A percentile compares a stretch with the other conserved stretches of the same genome.
Evolutionary conservation across 495 filamentous ascomycete genomes (phyloP).

Genomic region (Penicillium cosmopolitanum): DNA sequence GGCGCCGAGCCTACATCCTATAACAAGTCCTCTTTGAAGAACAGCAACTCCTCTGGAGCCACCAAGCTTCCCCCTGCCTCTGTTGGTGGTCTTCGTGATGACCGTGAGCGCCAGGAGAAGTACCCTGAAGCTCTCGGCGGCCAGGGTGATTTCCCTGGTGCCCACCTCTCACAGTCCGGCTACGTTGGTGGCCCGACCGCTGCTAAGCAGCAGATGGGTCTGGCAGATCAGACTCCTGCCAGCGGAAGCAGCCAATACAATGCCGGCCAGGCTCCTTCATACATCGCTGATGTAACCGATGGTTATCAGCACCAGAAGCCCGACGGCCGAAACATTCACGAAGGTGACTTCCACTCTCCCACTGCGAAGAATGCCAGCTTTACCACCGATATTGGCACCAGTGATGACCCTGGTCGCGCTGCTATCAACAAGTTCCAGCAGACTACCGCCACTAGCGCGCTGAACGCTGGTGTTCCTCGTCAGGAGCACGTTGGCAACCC

Average conservation of each 20-base stretch:
- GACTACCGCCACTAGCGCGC: conserved; percentile 41
- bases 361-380: conserved; percentile 61
- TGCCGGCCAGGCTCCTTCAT: conserved; percentile 46
- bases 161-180: conserved; percentile 44
- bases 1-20: conserved; percentile 54
- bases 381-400: conserved; percentile 58
- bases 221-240: conserved; percentile 27
- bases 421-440: conserved; percentile 55
- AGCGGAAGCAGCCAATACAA: conserved; percentile 36
- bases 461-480: conserved; percentile 38
- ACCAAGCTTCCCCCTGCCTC: conserved; percentile 53
- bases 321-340: conserved; percentile 58
- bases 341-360: conserved; percentile 55
- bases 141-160: conserved; percentile 51
- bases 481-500: conserved; percentile 47
- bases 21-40: conserved; percentile 56
- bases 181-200: conserved; percentile 49
- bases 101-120: conserved; percentile 46
- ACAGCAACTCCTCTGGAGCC: conserved; percentile 60
- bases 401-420: conserved; percentile 64
- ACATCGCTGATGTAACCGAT: conserved; percentile 43
- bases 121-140: conserved; percentile 56
- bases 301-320: conserved; percentile 47
- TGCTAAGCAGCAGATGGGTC: conserved; percentile 41
- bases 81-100: conserved; percentile 51